These are phyloP conservation scores for Rhytidhysteron rufulum DNA, from an alignment of 2,329 filamentous ascomycete species.

Conservation along the genomic window DNA sequence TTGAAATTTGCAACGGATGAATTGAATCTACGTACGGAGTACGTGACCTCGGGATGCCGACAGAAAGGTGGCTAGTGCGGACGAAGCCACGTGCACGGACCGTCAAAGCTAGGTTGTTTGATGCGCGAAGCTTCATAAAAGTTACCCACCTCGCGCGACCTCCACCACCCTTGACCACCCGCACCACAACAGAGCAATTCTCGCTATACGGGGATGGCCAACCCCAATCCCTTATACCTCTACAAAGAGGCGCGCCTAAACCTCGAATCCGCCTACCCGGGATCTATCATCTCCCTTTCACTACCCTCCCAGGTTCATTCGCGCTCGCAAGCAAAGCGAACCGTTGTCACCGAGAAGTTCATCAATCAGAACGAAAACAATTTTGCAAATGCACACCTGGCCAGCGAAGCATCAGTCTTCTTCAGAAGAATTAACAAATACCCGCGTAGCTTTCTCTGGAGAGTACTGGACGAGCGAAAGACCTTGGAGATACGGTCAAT, in stretches of 20 bases:
- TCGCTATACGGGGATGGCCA: slow-evolving; percentile 63
- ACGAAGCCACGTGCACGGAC: no score
- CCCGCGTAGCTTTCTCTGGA: slow-evolving; percentile 87
- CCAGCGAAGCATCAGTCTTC: slow-evolving; percentile 73
- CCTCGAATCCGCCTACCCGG: slow-evolving; percentile 67
- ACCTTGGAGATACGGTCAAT: slow-evolving; percentile 78
- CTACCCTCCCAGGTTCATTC: slow-evolving; percentile 29
- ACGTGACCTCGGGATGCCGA: no score
- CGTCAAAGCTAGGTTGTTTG: slow-evolving; percentile 27
- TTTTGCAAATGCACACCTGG: slow-evolving; percentile 70
- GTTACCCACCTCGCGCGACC: slow-evolving; percentile 6
- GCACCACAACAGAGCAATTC: neutral
- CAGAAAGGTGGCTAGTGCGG: no score
- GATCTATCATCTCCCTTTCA: slow-evolving; percentile 65
- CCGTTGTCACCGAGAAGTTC: slow-evolving; percentile 35
- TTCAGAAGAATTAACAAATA: slow-evolving; percentile 72
- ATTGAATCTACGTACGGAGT: no score
- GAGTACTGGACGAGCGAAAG: slow-evolving; percentile 74
- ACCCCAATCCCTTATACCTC: slow-evolving; percentile 60
- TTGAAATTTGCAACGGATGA: no score
- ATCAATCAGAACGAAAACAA: slow-evolving; percentile 62
- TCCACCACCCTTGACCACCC: slow-evolving; percentile 4
- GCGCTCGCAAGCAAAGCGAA: slow-evolving; percentile 28
- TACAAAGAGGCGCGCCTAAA: slow-evolving; percentile 87
- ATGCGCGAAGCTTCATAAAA: slow-evolving; percentile 11